Base-by-base conservation (phyloP, 2,329 filamentous ascomycete genomes). In the Exophiala calicioides region DNA sequence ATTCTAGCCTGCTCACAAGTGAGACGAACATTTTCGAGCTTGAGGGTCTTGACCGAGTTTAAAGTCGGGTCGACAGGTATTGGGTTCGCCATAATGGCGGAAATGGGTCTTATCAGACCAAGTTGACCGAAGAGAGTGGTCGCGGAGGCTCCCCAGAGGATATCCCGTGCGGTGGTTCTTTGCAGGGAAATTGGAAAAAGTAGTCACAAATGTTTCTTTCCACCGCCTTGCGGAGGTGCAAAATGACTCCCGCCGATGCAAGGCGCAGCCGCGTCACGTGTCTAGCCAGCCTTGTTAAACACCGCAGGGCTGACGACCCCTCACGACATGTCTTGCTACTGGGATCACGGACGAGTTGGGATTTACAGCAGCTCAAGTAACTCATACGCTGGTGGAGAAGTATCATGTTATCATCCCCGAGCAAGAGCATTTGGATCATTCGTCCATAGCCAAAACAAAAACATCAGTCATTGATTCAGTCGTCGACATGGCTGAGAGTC, bases 1-100 rank as follows among this genome's bases (percentile, higher is more conserved):
- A 4, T 12, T 24, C 12, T 12, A 16, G 16, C n/a, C 23, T 12
- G 33, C 35, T 39, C 26, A 27, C 39, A 44, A 21, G 23, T 36
- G 29, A 30, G 26, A 57, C 67, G 57, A 54, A 73, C 72, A 62
- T 82, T 82, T 68, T 85, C 81, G 55, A 85, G 76, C 63, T 84
- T 84, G 53, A 85, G 68, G 30, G 80, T 84, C 55, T 81, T 82
- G 60, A 79, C 76, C 35, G 76, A 71, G 60, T 70, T 71, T 57
- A 75, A 71, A 61, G 69, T 70, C 44, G 77, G 76, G 61, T 79
- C 75, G 58, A 82, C 69, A 55, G 75, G 74, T 60, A 74, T 72
- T 56, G 77, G 68, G 33, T 78, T 78, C 53, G 79, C 78, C 63
- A 71, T 70, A 65, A 69, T 72, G 58, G 53, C 44, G 47, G 10